Conservation (phyloP, 768 basidiomycete species). For the Antrodiella citrinella region DNA sequence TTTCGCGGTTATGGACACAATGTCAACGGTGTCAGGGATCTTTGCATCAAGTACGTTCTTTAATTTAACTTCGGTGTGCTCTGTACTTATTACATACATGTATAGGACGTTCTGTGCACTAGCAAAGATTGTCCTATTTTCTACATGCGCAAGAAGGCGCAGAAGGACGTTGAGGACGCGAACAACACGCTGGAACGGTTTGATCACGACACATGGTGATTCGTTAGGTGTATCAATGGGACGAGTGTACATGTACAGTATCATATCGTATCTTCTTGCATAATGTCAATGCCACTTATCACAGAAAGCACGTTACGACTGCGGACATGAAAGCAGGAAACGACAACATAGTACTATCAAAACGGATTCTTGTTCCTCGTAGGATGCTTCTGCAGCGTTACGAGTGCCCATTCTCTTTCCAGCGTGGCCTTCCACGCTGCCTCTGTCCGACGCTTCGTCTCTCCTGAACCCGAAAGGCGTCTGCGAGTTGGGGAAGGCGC, state of each 20-base stretch:
- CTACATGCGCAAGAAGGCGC: slow-evolving; percentile 97
- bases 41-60: slow-evolving; percentile 75
- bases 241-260: neutral
- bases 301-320: no score
- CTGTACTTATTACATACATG: slow-evolving; percentile 10
- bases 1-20: slow-evolving; percentile 95
- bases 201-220: slow-evolving; percentile 63
- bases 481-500: neutral
- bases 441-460: no score
- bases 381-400: neutral
- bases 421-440: neutral
- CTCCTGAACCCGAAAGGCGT: no score
- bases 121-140: slow-evolving; percentile 98
- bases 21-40: slow-evolving; percentile 99
- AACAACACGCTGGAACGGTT: slow-evolving; percentile 77
- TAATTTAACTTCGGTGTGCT: no score
- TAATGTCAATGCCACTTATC: neutral
- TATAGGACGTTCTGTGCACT: slow-evolving; percentile 89
- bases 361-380: neutral
- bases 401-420: neutral
- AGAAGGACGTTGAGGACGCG: slow-evolving; percentile 93
- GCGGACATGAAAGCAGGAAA: no score
- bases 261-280: neutral
- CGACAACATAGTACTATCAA: no score
- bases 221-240: neutral